A percentile compares a stretch with the other conserved stretches of the same genome.
Conservation (phyloP, 352 stramenopile species). For the Phytophthora crassamura region DNA sequence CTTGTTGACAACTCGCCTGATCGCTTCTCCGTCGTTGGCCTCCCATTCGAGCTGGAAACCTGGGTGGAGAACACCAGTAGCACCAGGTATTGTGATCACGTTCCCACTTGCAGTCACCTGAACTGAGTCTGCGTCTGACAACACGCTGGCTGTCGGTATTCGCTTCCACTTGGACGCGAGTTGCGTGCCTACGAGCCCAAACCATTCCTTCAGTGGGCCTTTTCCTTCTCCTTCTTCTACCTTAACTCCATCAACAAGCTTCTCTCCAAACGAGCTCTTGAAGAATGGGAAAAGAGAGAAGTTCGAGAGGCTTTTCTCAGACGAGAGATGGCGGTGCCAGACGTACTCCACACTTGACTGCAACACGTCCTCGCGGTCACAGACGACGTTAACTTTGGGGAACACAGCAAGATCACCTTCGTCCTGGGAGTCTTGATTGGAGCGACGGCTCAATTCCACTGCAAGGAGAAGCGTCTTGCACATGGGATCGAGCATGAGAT, state of each 20-base stretch:
- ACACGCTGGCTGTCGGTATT: slow-evolving; percentile 19
- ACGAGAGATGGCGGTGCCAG: slow-evolving; percentile 36
- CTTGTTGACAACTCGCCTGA: slow-evolving; percentile 61
- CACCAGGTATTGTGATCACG: slow-evolving; percentile 45
- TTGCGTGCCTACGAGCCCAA: slow-evolving; percentile 47
- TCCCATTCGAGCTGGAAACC: slow-evolving; percentile 51
- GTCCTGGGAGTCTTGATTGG: slow-evolving; percentile 23
- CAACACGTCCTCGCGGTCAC: slow-evolving; percentile 50
- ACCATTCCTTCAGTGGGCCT: slow-evolving; percentile 81
- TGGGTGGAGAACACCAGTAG: slow-evolving; percentile 23
- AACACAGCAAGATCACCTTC: slow-evolving; percentile 25
- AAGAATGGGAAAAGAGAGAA: slow-evolving; percentile 71
- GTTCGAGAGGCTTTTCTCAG: slow-evolving; percentile 8
- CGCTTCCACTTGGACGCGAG: slow-evolving; percentile 57
- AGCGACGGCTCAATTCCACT: slow-evolving; percentile 24
- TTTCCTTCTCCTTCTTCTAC: slow-evolving; percentile 84
- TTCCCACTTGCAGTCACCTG: slow-evolving; percentile 56
- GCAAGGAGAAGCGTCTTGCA: slow-evolving; percentile 66
- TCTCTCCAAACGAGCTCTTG: slow-evolving; percentile 73
- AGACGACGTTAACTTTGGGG: slow-evolving; percentile 60
- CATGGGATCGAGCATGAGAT: slow-evolving; percentile 49
- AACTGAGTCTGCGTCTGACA: slow-evolving; percentile 8
- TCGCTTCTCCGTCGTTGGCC: slow-evolving; percentile 26
- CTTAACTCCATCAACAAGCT: slow-evolving; percentile 54
- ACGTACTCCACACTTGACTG: slow-evolving; percentile 45